Evolutionary conservation across 768 basidiomycete species (phyloP), one percentile per base, ranked within the genome.

Genomic region (Rhodotorula sphaerocarpa): DNA sequence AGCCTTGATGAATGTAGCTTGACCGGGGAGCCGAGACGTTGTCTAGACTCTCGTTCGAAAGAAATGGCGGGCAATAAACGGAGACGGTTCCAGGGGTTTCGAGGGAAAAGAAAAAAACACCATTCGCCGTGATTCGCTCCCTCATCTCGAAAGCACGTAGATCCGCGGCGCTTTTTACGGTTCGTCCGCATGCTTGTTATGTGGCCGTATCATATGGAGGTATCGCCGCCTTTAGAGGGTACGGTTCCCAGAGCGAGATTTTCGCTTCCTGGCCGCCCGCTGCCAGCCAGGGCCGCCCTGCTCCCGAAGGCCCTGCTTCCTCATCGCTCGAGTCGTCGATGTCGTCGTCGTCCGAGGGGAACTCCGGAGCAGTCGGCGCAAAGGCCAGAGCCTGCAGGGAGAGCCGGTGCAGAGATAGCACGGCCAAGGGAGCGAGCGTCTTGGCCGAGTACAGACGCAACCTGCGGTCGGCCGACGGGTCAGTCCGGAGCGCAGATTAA

Each of bases 361-460:
- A 1, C 10, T 30, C 36, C 27, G 16, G 30, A n/a, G 18, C 23
- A 45, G 42, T 42, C 23, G 69, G 64, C 20, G 86, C 84, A 72
- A 96, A 96, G 5, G 82, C 79, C 25, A 95, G 69, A 7, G 82
- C 80, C 68, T 92, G 87, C 60, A 87, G 86, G 20, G 80, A 81
- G 14, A 81, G 79, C 66, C 88, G 87, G 77, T 96, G 93, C 73
- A 89, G 88, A 30, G 78, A 78, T 11, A 97, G 79, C 7, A 85
- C 86, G 9, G 93, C 93, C 11, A 99, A 84, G 0, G 86, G 76
- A 69, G 88, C 91, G 74, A 90, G 80, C 7, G 82, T 80, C 67
- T 83, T 85, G 4, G 88, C 84, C 0, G 90, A 86, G 75, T 86
- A 90, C 12, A 96, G 77, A 0, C 89, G 83, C 23, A 92, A 79